A percentile compares a stretch with the other conserved stretches of the same genome.
These are phyloP conservation scores for Thyridium curvatum DNA, from an alignment of 2,329 filamentous ascomycete species.

Conservation along the genomic window DNA sequence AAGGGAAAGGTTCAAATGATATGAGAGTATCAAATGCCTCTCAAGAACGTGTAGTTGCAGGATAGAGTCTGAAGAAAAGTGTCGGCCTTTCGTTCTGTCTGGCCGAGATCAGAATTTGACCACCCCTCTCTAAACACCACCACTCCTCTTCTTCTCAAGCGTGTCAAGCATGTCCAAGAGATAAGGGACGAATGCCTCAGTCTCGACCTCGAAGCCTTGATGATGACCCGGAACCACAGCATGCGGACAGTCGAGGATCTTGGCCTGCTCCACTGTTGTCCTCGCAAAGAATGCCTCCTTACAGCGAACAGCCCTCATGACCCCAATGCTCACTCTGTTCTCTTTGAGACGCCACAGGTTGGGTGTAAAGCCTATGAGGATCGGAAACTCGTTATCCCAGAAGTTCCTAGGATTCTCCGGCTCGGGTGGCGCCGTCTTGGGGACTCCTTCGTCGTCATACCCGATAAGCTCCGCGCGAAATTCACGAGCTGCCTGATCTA, in stretches of 20 bases:
- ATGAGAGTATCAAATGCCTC: no score
- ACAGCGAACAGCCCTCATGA: conserved; percentile 17
- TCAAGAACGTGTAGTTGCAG: no score
- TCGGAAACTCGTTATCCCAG: conserved; percentile 20
- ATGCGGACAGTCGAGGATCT: conserved; percentile 17
- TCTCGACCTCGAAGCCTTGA: conserved; percentile 21
- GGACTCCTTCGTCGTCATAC: conserved; percentile 18
- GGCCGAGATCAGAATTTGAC: no score
- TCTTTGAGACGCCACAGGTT: conserved; percentile 16
- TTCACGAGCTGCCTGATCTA: conserved; percentile 9
- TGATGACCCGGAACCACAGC: conserved; percentile 21
- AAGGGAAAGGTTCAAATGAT: no score
- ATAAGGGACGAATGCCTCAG: conserved; percentile 16
- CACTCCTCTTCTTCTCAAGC: conserved; percentile 3
- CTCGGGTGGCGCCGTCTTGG: conserved; percentile 9
- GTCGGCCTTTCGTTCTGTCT: no score
- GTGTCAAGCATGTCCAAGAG: conserved; percentile 18
- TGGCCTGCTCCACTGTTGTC: conserved; percentile 17
- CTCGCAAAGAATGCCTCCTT: conserved; percentile 20
- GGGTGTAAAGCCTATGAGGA: conserved; percentile 13
- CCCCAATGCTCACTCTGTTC: conserved; percentile 17
- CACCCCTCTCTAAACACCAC: no score
- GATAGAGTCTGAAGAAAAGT: no score
- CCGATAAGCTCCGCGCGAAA: conserved; percentile 15
- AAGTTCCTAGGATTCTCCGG: conserved; percentile 17